These are phyloP conservation scores for Curvularia lunata DNA, from an alignment of 2,329 filamentous ascomycete species.

Conservation along the genomic window DNA sequence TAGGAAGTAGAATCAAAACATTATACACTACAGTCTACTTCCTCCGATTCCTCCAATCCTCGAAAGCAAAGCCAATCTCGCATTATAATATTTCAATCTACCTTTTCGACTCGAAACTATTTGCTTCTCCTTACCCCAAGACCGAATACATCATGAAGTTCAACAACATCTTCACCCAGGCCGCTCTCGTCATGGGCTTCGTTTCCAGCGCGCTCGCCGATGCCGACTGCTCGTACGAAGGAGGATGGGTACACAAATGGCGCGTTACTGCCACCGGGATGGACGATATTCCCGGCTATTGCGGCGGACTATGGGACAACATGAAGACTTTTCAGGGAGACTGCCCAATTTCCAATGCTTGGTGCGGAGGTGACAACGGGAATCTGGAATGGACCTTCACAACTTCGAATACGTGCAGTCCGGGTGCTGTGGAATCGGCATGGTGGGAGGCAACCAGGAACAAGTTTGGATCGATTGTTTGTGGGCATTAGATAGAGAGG, in stretches of 20 bases:
- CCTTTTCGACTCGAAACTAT: too few species aligned
- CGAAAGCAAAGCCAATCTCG: neutral
- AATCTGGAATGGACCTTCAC: neutral
- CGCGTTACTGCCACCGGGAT: neutral
- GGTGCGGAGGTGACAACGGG: neutral
- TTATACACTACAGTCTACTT: neutral
- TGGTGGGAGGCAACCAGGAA: slow-evolving; percentile 1
- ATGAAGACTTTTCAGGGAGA: neutral
- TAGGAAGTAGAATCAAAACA: neutral
- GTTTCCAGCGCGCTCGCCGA: neutral
- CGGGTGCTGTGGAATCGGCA: neutral
- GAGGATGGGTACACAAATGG: neutral
- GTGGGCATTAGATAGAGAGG: neutral
- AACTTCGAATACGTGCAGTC: neutral
- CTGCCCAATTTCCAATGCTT: neutral
- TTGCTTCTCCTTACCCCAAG: too few species aligned
- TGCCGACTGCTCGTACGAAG: neutral
- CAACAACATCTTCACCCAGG: too few species aligned
- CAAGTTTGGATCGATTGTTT: neutral
- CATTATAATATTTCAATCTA: too few species aligned
- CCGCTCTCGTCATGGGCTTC: neutral
- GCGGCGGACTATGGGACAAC: neutral
- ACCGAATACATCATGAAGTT: neutral
- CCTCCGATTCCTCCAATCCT: neutral
- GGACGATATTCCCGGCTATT: neutral